Evolutionary conservation across 805 yeast species (phyloP), one percentile per base, ranked within the genome.

Genomic region (Cyberlindnera maritima): DNA sequence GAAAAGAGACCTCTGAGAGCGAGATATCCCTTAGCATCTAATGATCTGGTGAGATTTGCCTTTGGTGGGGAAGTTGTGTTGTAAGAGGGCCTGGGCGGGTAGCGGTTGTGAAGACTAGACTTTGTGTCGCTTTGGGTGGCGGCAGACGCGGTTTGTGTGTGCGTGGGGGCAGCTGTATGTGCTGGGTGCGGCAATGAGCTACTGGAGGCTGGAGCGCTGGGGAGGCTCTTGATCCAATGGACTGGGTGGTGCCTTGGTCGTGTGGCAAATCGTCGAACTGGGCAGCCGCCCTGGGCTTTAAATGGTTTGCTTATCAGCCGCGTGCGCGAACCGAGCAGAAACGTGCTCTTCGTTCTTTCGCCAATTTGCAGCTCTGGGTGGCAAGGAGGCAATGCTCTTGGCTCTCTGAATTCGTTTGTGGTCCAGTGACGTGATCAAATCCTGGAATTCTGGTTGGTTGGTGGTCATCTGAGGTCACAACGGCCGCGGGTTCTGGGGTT

Each of bases 1-100:
- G 74, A 54, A 81, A 83, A 11, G 76, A 64, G 17, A 73, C 62
- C 44, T 67, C 43, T 20, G 31, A 25, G 37, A 19, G 28, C 25
- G 44, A 53, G 28, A 55, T 49, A 46, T 43, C 43, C 19, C 52
- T 50, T 39, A 12, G 50, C 57, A 37, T 53, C 52, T 7, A 13
- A 28, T 28, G 31, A 7, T 12, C 4, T 28, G 31, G 31, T 28
- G n/a, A n/a, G n/a, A n/a, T n/a, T n/a, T n/a, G n/a, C n/a, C 11
- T 6, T 28, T 6, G 31, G n/a, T 28, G 25, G 5, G 25, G 25
- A 21, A 9, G 25, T 21, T 21, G 25, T 21, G 25, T 21, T 6
- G 25, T 21, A 9, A 5, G 9, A 21, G 9, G 8, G 25, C 25
- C 25, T 9, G 5, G 25, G 25, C 9, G 5, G 8, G 25, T 21